These are phyloP conservation scores for Vaccinium vitisidaea DNA, from an alignment of 148 eudicot genomes.

Conservation along the genomic window DNA sequence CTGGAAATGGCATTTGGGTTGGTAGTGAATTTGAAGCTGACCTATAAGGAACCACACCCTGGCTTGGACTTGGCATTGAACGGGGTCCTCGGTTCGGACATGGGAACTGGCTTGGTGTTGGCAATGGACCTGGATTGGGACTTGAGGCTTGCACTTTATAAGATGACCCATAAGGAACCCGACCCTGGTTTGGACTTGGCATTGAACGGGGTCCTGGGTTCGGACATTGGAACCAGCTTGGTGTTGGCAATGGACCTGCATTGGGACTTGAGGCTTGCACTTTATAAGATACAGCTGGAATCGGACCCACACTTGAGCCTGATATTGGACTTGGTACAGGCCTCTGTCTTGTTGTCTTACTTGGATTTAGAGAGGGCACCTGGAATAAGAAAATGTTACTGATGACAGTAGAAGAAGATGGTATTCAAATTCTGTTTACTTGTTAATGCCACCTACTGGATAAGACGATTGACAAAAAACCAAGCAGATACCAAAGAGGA, in stretches of 20 bases:
- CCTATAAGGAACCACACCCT: conserved; percentile 3
- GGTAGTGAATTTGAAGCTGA: conserved; percentile 10
- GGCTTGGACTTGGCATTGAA: conserved; percentile 4
- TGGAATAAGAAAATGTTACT: not conserved
- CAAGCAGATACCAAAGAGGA: not conserved
- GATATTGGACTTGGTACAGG: not conserved
- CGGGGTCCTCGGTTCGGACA: not conserved
- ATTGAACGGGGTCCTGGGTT: not conserved
- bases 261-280: not conserved
- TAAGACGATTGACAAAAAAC: not conserved
- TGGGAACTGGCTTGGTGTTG: not conserved
- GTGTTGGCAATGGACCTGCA: conserved; percentile 2
- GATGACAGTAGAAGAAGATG: not conserved
- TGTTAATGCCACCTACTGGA: not conserved
- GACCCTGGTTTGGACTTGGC: conserved; percentile 4
- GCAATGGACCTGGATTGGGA: conserved; percentile 5
- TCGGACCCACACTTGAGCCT: conserved; percentile 1
- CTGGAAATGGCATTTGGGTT: conserved; percentile 1
- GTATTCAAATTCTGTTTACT: not conserved
- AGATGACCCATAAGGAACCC: not conserved
- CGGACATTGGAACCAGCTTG: not conserved
- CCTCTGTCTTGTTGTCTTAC: not conserved
- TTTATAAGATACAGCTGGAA: not conserved
- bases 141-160: not conserved
- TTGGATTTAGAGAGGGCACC: conserved; percentile 18